These are phyloP conservation scores for Microcyclosporella mali DNA, from an alignment of 2,329 filamentous ascomycete genomes.

Conservation along the genomic window DNA sequence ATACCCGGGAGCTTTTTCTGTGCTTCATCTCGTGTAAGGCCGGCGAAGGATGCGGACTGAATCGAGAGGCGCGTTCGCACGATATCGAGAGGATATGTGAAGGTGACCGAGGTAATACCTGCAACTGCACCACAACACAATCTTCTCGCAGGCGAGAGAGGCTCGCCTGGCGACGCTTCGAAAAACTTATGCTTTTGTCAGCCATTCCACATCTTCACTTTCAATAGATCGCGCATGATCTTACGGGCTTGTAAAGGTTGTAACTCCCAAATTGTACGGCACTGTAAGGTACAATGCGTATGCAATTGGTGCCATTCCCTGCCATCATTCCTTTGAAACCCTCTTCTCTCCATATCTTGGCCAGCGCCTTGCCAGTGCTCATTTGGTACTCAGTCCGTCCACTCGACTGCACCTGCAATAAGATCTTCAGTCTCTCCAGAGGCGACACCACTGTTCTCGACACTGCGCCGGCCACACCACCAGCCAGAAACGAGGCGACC, in stretches of 20 bases:
- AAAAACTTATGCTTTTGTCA: constrained; percentile 53
- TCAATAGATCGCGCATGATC: constrained; percentile 27
- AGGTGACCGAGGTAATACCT: constrained; percentile 89
- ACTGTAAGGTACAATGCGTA: constrained; percentile 95
- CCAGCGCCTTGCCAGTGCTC: constrained; percentile 79
- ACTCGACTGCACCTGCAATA: constrained; percentile 92
- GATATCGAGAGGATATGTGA: constrained; percentile 95
- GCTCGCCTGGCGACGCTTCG: constrained; percentile 66
- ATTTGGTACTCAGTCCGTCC: constrained; percentile 90
- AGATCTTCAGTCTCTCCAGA: constrained; percentile 89
- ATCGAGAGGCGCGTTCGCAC: constrained; percentile 93
- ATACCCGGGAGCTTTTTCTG: constrained; percentile 70
- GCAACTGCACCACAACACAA: constrained; percentile 86
- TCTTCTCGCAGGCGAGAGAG: constrained; percentile 66
- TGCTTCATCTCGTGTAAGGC: constrained; percentile 57
- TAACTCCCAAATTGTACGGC: constrained; percentile 98
- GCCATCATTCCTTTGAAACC: constrained; percentile 97
- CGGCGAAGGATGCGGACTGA: constrained; percentile 90
- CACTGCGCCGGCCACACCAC: constrained; percentile 91
- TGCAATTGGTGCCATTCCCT: constrained; percentile 96
- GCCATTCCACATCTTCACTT: neutral
- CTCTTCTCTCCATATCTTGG: constrained; percentile 95
- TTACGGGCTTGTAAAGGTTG: constrained; percentile 89
- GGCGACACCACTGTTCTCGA: constrained; percentile 95
- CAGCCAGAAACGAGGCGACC: constrained; percentile 85